A percentile compares a stretch with the other conserved stretches of the same genome.
Evolutionary conservation across 2,329 filamentous ascomycete genomes (phyloP).

Genomic region (Arthroderma sp.): DNA sequence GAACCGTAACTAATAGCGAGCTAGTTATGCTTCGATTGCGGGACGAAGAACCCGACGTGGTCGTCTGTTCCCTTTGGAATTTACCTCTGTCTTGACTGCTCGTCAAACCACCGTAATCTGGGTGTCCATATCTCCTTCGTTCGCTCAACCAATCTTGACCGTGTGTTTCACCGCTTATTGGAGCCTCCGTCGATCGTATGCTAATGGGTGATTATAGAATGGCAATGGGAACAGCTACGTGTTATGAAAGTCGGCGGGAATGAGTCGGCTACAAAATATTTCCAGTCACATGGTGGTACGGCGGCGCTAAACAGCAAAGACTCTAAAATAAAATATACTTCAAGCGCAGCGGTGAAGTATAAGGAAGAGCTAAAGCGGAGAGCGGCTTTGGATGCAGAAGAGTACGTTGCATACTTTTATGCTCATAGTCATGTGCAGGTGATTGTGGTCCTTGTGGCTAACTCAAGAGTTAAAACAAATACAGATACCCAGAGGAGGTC

Average conservation of each 20-base stretch:
- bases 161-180: conserved; percentile 46
- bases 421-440: background rate
- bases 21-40: conserved; percentile 96
- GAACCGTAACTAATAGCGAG: background rate
- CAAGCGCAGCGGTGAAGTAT: conserved; percentile 86
- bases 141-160: conserved; percentile 93
- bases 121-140: conserved; percentile 99
- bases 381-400: conserved; percentile 67
- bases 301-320: conserved; percentile 94
- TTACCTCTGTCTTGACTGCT: conserved; percentile 96
- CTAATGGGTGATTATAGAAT: conserved; percentile 46
- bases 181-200: background rate
- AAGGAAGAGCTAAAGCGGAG: conserved; percentile 90
- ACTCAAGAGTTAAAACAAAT: conserved; percentile 9
- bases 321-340: conserved; percentile 91
- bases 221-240: conserved; percentile 98
- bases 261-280: conserved; percentile 95
- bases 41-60: conserved; percentile 96
- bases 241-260: conserved; percentile 98
- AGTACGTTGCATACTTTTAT: conserved; percentile 46
- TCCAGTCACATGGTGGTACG: conserved; percentile 89
- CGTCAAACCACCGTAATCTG: conserved; percentile 89
- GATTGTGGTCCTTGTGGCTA: conserved; percentile 5
- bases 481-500: conserved; percentile 74
- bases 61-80: conserved; percentile 94